phyloP scores from a whole-genome alignment of 2,329 filamentous ascomycete species.

The Trichoderma sp. region DNA sequence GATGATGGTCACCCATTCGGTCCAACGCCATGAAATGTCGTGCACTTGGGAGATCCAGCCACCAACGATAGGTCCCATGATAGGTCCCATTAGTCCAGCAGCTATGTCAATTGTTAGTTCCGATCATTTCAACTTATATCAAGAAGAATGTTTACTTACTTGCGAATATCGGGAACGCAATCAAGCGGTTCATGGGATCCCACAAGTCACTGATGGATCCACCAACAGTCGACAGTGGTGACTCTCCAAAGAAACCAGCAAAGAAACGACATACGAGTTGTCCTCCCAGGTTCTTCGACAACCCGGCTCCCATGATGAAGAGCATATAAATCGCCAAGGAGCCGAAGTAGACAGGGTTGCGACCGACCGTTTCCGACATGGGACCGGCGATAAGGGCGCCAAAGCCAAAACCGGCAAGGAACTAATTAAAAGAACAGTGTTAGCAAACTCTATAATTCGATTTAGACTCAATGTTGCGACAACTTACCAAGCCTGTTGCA shows the following conservation, averaged over 20 bases:
- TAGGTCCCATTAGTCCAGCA: neutral
- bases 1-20: constrained; percentile 9
- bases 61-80: neutral
- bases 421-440: neutral
- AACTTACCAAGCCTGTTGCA: constrained; percentile 3
- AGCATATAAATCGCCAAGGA: constrained; percentile 11
- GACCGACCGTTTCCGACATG: constrained; percentile 1
- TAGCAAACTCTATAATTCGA: neutral
- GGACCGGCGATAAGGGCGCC: constrained; percentile 6
- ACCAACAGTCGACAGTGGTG: neutral
- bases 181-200: constrained; percentile 1
- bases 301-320: neutral
- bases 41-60: constrained; percentile 1
- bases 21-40: constrained; percentile 9
- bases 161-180: constrained; percentile 9
- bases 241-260: constrained; percentile 15
- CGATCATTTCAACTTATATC: too few species aligned
- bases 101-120: neutral
- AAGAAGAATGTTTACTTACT: neutral
- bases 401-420: constrained; percentile 6
- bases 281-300: neutral
- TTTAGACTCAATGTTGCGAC: neutral
- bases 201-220: constrained; percentile 7
- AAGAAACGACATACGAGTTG: constrained; percentile 4
- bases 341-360: constrained; percentile 1